Conservation (phyloP, 2,329 filamentous ascomycete genomes). For the Thermoascus crustaceus region DNA sequence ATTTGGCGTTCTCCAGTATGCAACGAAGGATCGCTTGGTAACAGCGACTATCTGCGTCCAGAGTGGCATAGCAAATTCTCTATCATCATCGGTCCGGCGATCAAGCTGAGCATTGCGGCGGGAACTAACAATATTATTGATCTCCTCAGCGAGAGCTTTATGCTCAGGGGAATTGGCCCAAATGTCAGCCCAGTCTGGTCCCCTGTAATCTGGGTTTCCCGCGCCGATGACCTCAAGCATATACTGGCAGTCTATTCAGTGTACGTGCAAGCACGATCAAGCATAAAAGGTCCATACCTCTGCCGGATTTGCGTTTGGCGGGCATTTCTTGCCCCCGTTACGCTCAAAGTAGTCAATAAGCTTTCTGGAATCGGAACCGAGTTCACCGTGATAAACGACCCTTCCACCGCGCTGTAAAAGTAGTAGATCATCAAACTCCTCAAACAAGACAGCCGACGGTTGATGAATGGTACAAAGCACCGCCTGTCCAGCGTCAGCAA, state of each 20-base stretch:
- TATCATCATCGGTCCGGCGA: slow-evolving; percentile 41
- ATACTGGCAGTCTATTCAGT: slow-evolving; percentile 49
- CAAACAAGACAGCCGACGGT: slow-evolving; percentile 76
- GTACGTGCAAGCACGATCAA: not conserved
- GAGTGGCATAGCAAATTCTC: slow-evolving; percentile 57
- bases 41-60: slow-evolving; percentile 47
- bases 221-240: slow-evolving; percentile 70
- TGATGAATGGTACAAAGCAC: slow-evolving; percentile 90
- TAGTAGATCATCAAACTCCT: slow-evolving; percentile 77
- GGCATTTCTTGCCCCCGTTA: slow-evolving; percentile 55
- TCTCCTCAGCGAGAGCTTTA: slow-evolving; percentile 40
- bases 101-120: slow-evolving; percentile 34
- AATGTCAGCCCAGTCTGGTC: slow-evolving; percentile 55
- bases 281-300: slow-evolving; percentile 39
- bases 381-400: slow-evolving; percentile 79
- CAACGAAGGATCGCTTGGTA: slow-evolving; percentile 50
- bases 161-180: slow-evolving; percentile 50
- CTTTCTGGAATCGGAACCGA: slow-evolving; percentile 64
- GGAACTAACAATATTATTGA: slow-evolving; percentile 44
- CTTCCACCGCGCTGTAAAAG: slow-evolving; percentile 70
- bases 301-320: slow-evolving; percentile 58
- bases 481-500: slow-evolving; percentile 69
- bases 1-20: slow-evolving; percentile 58
- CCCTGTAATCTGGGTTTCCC: slow-evolving; percentile 52
- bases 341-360: slow-evolving; percentile 63